phyloP scores from a whole-genome alignment of 768 basidiomycete species.

The Chlorophyllum brunneum region DNA sequence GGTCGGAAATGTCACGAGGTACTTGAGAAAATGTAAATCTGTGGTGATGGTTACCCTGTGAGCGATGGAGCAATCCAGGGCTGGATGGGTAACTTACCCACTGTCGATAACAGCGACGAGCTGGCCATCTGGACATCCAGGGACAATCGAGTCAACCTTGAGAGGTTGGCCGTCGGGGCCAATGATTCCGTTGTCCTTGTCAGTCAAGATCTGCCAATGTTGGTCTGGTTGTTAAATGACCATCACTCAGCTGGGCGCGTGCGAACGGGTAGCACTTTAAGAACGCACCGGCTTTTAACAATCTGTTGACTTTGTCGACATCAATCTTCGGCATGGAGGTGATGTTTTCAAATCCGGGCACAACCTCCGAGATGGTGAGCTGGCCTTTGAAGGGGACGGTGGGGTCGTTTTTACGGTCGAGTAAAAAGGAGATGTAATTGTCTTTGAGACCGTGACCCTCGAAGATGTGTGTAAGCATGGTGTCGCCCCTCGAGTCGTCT shows the following conservation, averaged over 20 bases:
- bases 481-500: slow-evolving; percentile 46
- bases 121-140: slow-evolving; percentile 58
- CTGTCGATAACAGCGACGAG: slow-evolving; percentile 74
- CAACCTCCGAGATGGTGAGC: slow-evolving; percentile 63
- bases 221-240: slow-evolving; percentile 40
- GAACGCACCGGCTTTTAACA: slow-evolving; percentile 43
- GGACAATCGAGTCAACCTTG: slow-evolving; percentile 59
- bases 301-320: slow-evolving; percentile 58
- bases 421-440: slow-evolving; percentile 68
- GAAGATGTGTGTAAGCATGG: slow-evolving; percentile 64
- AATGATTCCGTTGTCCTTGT: slow-evolving; percentile 61
- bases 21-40: slow-evolving; percentile 53
- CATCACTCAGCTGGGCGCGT: background rate
- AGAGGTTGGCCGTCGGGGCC: slow-evolving; percentile 74
- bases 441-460: slow-evolving; percentile 46
- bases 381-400: slow-evolving; percentile 52
- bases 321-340: slow-evolving; percentile 58
- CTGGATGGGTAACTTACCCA: slow-evolving; percentile 37
- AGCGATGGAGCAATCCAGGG: background rate
- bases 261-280: background rate
- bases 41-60: background rate
- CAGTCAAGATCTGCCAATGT: slow-evolving; percentile 77
- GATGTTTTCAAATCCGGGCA: slow-evolving; percentile 60
- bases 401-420: slow-evolving; percentile 58
- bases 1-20: slow-evolving; percentile 67